A percentile compares a stretch with the other conserved stretches of the same genome.
phyloP scores from a whole-genome alignment of 2,329 filamentous ascomycete genomes.

The Trichoderma koningii region DNA sequence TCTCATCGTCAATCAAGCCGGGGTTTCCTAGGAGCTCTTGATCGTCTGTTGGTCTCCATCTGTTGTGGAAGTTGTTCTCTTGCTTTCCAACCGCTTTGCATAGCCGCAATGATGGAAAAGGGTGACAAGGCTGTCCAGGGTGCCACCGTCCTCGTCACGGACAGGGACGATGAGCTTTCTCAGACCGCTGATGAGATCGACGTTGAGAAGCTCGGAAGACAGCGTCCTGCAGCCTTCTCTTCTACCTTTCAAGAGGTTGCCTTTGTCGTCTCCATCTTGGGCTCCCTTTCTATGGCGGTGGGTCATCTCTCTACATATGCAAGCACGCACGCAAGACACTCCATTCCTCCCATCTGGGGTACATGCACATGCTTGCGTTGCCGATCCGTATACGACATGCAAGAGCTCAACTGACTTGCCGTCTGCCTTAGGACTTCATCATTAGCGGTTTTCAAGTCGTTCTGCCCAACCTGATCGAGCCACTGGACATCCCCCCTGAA shows the following conservation, averaged over 20 bases:
- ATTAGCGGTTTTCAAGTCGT: slow-evolving; percentile 74
- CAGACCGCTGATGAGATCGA: slow-evolving; percentile 35
- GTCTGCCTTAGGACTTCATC: slow-evolving; percentile 61
- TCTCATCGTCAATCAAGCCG: neutral
- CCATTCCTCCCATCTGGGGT: slow-evolving; percentile 14
- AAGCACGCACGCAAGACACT: slow-evolving; percentile 6
- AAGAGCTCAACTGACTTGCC: slow-evolving; percentile 5
- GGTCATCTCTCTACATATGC: slow-evolving; percentile 32
- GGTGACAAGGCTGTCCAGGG: slow-evolving; percentile 23
- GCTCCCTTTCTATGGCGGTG: slow-evolving; percentile 61
- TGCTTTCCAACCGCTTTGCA: neutral
- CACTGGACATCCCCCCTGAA: slow-evolving; percentile 63
- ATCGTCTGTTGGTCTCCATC: neutral
- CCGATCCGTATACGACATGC: neutral
- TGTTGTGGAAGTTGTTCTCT: neutral
- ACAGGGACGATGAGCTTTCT: slow-evolving; percentile 29
- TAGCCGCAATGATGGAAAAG: slow-evolving; percentile 22
- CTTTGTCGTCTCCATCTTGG: slow-evolving; percentile 61
- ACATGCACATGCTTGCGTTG: slow-evolving; percentile 2
- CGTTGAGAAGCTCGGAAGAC: slow-evolving; percentile 60
- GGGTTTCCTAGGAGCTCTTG: neutral
- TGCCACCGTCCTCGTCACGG: slow-evolving; percentile 23
- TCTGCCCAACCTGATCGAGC: slow-evolving; percentile 62
- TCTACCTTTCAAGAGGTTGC: slow-evolving; percentile 56
- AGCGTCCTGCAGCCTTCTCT: slow-evolving; percentile 57